Conservation (phyloP, 2,329 filamentous ascomycete genomes). For the Ambrosiella beaveri region DNA sequence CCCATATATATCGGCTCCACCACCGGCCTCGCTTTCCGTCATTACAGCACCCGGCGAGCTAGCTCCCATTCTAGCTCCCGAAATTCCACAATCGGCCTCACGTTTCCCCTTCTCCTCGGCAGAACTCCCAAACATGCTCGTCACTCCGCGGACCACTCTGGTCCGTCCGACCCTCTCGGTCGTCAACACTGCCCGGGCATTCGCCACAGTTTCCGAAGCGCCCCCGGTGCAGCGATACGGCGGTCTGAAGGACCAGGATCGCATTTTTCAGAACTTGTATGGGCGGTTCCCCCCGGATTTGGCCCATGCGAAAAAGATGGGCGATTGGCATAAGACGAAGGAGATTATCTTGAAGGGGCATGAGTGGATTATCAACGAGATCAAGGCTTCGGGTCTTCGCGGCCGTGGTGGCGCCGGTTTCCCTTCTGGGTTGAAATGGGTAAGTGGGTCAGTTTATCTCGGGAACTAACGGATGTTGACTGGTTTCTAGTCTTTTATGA, state of each 20-base stretch:
- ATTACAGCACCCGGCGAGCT: not conserved
- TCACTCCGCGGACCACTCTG: conserved; percentile 24
- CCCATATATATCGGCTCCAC: not conserved
- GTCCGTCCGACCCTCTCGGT: conserved; percentile 21
- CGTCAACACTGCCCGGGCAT: conserved; percentile 38
- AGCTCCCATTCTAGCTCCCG: not conserved
- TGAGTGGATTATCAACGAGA: conserved; percentile 95
- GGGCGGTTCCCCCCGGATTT: conserved; percentile 80
- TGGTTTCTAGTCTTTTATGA: conserved; percentile 77
- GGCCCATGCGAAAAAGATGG: conserved; percentile 91
- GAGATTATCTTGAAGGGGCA: conserved; percentile 90
- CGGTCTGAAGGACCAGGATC: conserved; percentile 85
- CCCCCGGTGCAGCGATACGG: conserved; percentile 52
- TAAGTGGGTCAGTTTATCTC: conserved; percentile 29
- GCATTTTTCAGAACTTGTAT: conserved; percentile 98
- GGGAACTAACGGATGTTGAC: not conserved
- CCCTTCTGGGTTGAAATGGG: conserved; percentile 97
- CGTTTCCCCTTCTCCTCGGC: not conserved
- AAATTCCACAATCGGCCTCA: not conserved
- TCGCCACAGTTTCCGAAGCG: conserved; percentile 66
- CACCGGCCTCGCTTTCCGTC: not conserved
- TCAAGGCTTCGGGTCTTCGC: conserved; percentile 90
- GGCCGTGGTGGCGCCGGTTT: conserved; percentile 96
- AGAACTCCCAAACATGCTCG: conserved; percentile 24
- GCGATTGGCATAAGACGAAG: conserved; percentile 99